These are phyloP conservation scores for Cladosporium sphaerospermum DNA, from an alignment of 2,329 filamentous ascomycete species.

Conservation along the genomic window DNA sequence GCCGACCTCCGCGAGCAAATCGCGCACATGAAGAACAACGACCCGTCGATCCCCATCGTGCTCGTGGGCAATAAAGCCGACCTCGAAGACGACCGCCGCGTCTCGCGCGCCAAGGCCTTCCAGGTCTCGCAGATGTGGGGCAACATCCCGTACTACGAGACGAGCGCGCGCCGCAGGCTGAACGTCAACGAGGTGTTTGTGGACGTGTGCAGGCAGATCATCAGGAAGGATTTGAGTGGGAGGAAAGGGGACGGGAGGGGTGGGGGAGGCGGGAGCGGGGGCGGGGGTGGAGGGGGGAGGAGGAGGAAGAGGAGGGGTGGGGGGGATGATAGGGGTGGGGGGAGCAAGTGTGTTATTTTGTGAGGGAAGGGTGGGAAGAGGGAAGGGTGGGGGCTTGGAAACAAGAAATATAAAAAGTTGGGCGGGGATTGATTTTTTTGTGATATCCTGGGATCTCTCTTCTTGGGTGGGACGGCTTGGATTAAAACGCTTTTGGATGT, in stretches of 20 bases:
- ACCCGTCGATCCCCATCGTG: constrained; percentile 60
- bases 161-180: constrained; percentile 71
- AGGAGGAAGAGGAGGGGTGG: constrained; percentile 1
- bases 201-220: constrained; percentile 35
- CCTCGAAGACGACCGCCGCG: constrained; percentile 75
- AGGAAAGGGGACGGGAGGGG: not conserved
- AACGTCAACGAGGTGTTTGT: constrained; percentile 86
- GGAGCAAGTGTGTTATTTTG: constrained; percentile 18
- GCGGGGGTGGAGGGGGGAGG: not conserved
- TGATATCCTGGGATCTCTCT: no score
- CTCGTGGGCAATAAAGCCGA: constrained; percentile 91
- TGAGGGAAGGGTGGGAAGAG: not conserved
- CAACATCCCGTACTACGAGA: constrained; percentile 83
- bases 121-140: constrained; percentile 81
- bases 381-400: no score
- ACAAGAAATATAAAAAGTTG: no score
- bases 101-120: constrained; percentile 74
- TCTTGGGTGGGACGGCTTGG: no score
- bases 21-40: constrained; percentile 83
- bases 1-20: constrained; percentile 80
- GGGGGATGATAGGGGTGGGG: not conserved
- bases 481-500: no score
- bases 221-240: constrained; percentile 24
- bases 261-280: not conserved
- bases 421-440: no score